phyloP scores from a whole-genome alignment of 495 filamentous ascomycete species.

The Cercophora samala region DNA sequence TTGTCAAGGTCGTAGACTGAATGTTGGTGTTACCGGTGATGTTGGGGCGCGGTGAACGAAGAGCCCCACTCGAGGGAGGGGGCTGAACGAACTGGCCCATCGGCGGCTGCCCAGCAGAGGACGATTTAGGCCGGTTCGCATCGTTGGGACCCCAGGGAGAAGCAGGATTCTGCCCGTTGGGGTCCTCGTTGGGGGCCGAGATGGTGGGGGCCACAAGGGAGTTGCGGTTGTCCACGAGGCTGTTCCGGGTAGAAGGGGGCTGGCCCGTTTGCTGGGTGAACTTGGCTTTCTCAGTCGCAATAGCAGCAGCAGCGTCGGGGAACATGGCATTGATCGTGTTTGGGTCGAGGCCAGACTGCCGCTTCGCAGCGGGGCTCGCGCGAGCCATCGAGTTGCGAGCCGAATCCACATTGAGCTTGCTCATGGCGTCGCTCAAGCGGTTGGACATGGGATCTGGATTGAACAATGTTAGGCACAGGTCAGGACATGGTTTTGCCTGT shows the following conservation, averaged over 20 bases:
- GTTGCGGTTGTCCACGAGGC: constrained; percentile 75
- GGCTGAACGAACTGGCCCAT: constrained; percentile 97
- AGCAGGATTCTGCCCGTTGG: constrained; percentile 56
- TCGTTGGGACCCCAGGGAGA: constrained; percentile 74
- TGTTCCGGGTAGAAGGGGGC: constrained; percentile 91
- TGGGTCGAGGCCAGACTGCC: constrained; percentile 88
- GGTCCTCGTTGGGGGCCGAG: constrained; percentile 56
- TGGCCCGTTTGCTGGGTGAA: constrained; percentile 93
- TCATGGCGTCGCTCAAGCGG: constrained; percentile 95
- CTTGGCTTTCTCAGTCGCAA: constrained; percentile 95
- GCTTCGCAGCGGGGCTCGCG: constrained; percentile 65
- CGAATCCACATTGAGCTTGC: constrained; percentile 80
- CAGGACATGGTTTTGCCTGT: background rate
- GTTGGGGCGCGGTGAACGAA: constrained; percentile 75
- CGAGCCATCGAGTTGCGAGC: constrained; percentile 84
- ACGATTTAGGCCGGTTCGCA: constrained; percentile 79
- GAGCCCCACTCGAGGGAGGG: constrained; percentile 69
- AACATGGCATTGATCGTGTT: constrained; percentile 98
- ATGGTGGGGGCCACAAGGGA: constrained; percentile 79
- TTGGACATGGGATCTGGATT: constrained; percentile 90
- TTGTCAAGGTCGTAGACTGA: constrained; percentile 77
- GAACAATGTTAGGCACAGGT: constrained; percentile 9
- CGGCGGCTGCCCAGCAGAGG: constrained; percentile 70
- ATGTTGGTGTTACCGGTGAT: constrained; percentile 63
- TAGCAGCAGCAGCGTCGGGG: constrained; percentile 94